phyloP scores from a whole-genome alignment of 176 grass and related monocot genomes.

The Neostapfia colusana region DNA sequence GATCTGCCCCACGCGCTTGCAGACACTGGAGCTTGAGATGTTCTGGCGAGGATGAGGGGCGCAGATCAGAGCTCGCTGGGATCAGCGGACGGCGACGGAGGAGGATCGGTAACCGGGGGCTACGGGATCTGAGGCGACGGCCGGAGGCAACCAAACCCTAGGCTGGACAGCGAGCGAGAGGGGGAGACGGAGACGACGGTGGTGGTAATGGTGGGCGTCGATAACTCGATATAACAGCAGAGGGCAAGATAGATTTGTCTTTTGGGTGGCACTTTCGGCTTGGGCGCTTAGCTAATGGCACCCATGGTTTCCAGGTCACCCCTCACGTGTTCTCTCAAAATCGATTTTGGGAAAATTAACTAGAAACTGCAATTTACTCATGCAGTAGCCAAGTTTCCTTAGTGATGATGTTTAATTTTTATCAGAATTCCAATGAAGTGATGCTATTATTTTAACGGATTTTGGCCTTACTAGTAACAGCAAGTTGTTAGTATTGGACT shows the following conservation, averaged over 20 bases:
- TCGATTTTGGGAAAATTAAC: background rate
- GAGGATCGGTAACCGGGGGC: conserved; percentile 36
- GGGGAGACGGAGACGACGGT: conserved; percentile 13
- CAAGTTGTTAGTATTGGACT: no score
- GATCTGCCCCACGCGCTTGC: conserved; percentile 46
- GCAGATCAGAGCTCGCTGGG: conserved; percentile 35
- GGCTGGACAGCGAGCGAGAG: conserved; percentile 3
- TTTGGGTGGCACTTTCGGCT: conserved; percentile 40
- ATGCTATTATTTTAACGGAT: no score
- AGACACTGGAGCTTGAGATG: conserved; percentile 26
- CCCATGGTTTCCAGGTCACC: conserved; percentile 3
- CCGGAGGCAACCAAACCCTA: conserved; percentile 46
- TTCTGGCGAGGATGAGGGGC: background rate
- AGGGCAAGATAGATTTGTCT: conserved; percentile 53
- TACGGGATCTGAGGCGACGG: conserved; percentile 40
- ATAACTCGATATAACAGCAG: conserved; percentile 59
- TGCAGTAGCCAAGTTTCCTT: background rate
- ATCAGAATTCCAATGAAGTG: no score
- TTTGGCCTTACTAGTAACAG: no score
- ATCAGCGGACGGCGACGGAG: conserved; percentile 16
- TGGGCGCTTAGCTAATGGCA: conserved; percentile 6
- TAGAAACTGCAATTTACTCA: background rate
- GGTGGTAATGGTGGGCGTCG: conserved; percentile 46
- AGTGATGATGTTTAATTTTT: no score
- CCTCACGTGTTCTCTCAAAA: background rate